phyloP scores from a whole-genome alignment of 192 early-diverging fungal genomes.

The Coemansia sp. region DNA sequence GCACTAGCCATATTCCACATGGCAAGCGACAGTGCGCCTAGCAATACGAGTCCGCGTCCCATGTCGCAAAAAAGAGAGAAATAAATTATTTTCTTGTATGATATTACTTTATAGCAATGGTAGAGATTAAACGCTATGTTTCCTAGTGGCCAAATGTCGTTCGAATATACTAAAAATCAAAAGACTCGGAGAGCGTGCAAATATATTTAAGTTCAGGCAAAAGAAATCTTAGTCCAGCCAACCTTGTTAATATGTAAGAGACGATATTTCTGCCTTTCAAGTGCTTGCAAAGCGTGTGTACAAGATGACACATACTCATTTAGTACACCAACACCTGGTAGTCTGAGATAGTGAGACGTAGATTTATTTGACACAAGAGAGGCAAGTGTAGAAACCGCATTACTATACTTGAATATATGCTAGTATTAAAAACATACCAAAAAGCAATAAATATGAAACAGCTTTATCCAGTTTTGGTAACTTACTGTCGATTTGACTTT shows the following conservation, averaged over 20 bases:
- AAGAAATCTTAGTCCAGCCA: not conserved
- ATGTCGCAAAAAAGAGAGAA: not conserved
- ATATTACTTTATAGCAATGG: not conserved
- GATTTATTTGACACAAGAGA: not conserved
- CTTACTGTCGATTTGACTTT: not conserved
- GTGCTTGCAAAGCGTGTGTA: not conserved
- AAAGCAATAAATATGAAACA: not conserved
- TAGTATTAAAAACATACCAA: not conserved
- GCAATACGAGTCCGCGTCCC: slow-evolving; percentile 21
- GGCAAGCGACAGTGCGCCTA: slow-evolving; percentile 21
- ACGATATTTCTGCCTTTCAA: too few species aligned
- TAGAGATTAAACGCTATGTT: not conserved
- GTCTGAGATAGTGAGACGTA: not conserved
- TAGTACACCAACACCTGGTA: not conserved
- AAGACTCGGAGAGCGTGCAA: not conserved
- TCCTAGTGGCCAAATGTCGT: not conserved
- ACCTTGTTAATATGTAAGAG: not conserved
- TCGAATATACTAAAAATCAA: not conserved
- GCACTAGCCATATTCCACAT: slow-evolving; percentile 16
- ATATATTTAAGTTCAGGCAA: not conserved
- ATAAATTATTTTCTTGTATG: not conserved
- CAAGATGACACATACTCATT: not conserved
- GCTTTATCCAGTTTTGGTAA: not conserved
- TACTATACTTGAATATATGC: not conserved
- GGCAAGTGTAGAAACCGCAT: not conserved